These are phyloP conservation scores for Kodamaea fukazawae DNA, from an alignment of 805 yeast genomes.

Conservation along the genomic window DNA sequence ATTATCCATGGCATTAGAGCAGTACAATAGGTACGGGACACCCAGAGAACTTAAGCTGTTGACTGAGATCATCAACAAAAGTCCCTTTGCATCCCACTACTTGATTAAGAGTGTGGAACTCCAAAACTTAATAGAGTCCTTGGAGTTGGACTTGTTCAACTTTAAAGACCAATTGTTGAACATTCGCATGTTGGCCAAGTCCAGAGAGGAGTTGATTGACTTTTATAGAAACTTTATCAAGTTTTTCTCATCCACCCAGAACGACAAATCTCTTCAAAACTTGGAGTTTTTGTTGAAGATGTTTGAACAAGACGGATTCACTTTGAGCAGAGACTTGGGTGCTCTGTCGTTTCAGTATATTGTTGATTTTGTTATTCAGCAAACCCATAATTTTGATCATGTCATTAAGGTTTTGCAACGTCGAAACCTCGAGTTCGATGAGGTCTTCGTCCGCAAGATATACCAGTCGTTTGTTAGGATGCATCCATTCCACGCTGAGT, in stretches of 20 bases:
- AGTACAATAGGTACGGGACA: constrained; percentile 30
- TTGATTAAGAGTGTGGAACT: constrained; percentile 22
- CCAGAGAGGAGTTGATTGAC: constrained; percentile 18
- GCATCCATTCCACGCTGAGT: constrained; percentile 31
- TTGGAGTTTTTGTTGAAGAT: constrained; percentile 8
- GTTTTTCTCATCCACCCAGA: constrained; percentile 19
- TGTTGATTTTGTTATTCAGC: constrained; percentile 13
- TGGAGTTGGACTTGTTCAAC: constrained; percentile 24
- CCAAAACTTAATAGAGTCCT: constrained; percentile 23
- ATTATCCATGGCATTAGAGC: constrained; percentile 25
- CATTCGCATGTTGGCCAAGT: constrained; percentile 17
- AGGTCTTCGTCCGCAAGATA: constrained; percentile 21
- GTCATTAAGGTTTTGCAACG: constrained; percentile 26
- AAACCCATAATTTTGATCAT: constrained; percentile 18
- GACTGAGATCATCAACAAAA: constrained; percentile 18
- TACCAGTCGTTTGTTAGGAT: constrained; percentile 32
- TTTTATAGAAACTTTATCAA: constrained; percentile 28
- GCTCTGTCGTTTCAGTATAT: constrained; percentile 27
- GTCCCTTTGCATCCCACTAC: constrained; percentile 21
- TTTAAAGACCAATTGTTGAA: constrained; percentile 21
- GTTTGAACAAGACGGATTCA: constrained; percentile 25
- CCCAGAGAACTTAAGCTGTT: constrained; percentile 23
- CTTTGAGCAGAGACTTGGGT: constrained; percentile 21
- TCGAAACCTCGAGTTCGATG: constrained; percentile 20
- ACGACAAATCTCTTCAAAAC: constrained; percentile 4